Conservation (phyloP, 495 filamentous ascomycete genomes). For the Jackrogersella multiformis region DNA sequence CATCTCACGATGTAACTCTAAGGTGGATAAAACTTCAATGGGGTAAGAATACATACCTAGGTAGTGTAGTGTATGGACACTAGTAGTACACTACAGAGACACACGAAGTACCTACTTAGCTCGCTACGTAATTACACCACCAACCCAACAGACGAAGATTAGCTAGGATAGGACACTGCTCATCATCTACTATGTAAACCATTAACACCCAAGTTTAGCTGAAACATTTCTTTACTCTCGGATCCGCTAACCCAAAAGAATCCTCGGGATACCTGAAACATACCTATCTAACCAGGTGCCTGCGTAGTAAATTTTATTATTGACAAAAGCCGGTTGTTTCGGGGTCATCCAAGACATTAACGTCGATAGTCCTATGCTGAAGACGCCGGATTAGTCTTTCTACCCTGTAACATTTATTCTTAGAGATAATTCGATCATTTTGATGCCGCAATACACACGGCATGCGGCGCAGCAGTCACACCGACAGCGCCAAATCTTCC, state of each 20-base stretch:
- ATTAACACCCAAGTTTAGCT: conserved; percentile 12
- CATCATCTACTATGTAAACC: conserved; percentile 5
- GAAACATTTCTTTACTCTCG: conserved; percentile 19
- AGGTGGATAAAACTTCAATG: conserved; percentile 33
- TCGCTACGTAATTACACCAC: not conserved
- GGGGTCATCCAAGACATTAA: conserved; percentile 3
- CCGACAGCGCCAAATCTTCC: conserved; percentile 8
- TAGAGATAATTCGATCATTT: not conserved
- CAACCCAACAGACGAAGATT: not conserved
- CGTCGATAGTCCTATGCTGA: not conserved
- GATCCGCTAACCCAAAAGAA: conserved; percentile 13
- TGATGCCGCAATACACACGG: not conserved
- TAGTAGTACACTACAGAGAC: not conserved
- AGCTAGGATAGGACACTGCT: not conserved
- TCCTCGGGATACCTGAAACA: conserved; percentile 27
- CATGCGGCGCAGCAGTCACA: not conserved
- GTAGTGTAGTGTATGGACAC: not conserved
- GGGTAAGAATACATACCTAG: conserved; percentile 12
- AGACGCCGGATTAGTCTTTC: not conserved
- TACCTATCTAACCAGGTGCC: too few species aligned
- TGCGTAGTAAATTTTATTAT: conserved; percentile 2
- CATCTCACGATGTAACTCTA: conserved; percentile 37
- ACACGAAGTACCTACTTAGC: too few species aligned
- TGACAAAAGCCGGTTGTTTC: conserved; percentile 16
- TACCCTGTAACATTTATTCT: not conserved